Evolutionary conservation across 2,329 filamentous ascomycete species (phyloP), one percentile per base, ranked within the genome.

Genomic region (Scorias spongiosa): DNA sequence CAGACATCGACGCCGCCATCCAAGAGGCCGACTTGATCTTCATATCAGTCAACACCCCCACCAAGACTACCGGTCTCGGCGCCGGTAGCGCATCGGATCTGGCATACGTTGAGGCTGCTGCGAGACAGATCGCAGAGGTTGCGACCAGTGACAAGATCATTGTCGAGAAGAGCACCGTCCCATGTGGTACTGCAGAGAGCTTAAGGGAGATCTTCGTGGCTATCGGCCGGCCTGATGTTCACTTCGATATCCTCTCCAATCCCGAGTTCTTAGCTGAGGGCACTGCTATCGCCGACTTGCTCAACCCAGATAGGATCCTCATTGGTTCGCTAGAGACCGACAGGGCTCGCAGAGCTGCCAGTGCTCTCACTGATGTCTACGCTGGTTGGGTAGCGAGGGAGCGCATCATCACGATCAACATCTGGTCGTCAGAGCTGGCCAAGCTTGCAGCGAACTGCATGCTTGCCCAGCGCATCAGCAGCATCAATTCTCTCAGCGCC

Each of bases 91-190:
- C 83, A 0, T 81, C 81, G 12, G 81, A 88, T 53, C 75, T 88
- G 66, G 76, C 75, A 1, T 76, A 77, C 10, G 74, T 88, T 20
- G 82, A 88, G 59, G 75, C 75, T 14, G 82, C 81, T 5, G 77
- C 76, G 1, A 70, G 72, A 42, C 75, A 76, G 44, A 78, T 88
- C 29, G 83, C 81, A 9, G 67, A 74, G 50, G 68, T 79, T 48
- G 80, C 82, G 2, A 76, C 72, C 28, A 66, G 71, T 14, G 79
- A 78, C 40, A 76, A 80, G 44, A 83, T 88, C 44, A 76, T 89
- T 42, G 83, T 88, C 15, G 83, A 88, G 66, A 89, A 88, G 66
- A 82, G 77, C 44, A 89, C 84, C 0, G 84, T 88, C 20, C 84
- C 84, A 2, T 84, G 80, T 58, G 70, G 79, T 48, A 87, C 83